Evolutionary conservation across 148 eudicot species (phyloP).

Genomic region (Dysphania ambrosioides): DNA sequence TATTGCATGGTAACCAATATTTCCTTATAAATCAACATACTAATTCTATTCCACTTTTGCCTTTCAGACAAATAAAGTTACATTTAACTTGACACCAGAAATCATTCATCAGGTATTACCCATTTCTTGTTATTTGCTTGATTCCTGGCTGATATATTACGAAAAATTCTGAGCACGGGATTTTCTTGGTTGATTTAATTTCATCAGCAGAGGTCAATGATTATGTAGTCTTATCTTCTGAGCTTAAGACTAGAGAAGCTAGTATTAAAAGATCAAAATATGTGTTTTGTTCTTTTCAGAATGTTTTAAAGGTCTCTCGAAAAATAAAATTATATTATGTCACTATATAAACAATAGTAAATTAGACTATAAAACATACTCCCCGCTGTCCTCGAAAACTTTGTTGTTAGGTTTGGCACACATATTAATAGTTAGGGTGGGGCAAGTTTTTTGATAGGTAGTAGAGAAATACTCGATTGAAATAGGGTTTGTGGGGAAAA

Average conservation of each 20-base stretch:
- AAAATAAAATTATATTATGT: not conserved
- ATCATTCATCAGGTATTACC: slow-evolving; percentile 83
- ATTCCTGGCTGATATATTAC: not conserved
- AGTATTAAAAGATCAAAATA: not conserved
- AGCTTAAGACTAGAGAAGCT: not conserved
- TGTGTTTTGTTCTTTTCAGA: not conserved
- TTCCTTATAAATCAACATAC: not conserved
- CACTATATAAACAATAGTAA: not conserved
- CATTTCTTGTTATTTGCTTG: not conserved
- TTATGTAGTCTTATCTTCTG: not conserved
- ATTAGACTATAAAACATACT: too few species aligned
- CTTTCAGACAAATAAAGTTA: slow-evolving; percentile 88
- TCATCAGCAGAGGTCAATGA: not conserved
- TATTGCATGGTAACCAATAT: not conserved
- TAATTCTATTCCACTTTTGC: slow-evolving; percentile 13
- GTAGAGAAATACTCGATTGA: too few species aligned
- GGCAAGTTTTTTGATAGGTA: too few species aligned
- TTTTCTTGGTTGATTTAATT: slow-evolving; percentile 4
- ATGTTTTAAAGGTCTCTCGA: not conserved
- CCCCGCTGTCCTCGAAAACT: too few species aligned
- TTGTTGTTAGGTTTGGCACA: too few species aligned
- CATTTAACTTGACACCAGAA: slow-evolving; percentile 87
- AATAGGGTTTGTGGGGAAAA: too few species aligned
- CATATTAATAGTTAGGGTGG: too few species aligned
- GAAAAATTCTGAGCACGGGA: not conserved